These are phyloP conservation scores for Colletotrichum eremochloae DNA, from an alignment of 2,329 filamentous ascomycete species.

Conservation along the genomic window DNA sequence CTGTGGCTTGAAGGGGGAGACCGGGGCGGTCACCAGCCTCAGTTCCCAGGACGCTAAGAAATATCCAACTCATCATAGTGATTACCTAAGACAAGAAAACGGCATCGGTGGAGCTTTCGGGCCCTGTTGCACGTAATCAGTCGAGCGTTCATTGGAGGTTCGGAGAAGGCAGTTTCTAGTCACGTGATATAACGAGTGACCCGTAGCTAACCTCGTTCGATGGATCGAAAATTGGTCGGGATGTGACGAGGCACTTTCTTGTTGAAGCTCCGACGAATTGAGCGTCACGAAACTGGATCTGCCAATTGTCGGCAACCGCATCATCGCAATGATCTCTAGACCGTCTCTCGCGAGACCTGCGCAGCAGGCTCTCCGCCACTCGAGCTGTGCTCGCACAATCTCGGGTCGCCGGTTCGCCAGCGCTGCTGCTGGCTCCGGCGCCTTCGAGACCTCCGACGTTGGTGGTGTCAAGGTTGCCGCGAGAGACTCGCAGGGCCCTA, in stretches of 20 bases:
- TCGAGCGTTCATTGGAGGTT: conserved; percentile 35
- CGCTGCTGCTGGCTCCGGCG: conserved; percentile 75
- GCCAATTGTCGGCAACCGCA: conserved; percentile 69
- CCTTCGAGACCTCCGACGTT: conserved; percentile 89
- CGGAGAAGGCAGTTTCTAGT: conserved; percentile 9
- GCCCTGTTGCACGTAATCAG: conserved; percentile 36
- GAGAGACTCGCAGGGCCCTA: conserved; percentile 89
- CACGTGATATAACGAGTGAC: conserved; percentile 38
- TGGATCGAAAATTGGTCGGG: conserved; percentile 45
- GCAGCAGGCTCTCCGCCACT: conserved; percentile 69
- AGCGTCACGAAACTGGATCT: conserved; percentile 46
- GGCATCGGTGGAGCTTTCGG: conserved; percentile 17
- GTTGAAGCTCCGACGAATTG: conserved; percentile 43
- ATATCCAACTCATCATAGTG: conserved; percentile 9
- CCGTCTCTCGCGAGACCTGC: conserved; percentile 70
- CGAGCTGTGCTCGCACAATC: conserved; percentile 67
- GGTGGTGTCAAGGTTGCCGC: conserved; percentile 93
- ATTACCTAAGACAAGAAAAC: conserved; percentile 29
- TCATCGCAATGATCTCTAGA: conserved; percentile 74
- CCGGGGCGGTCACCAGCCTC: conserved; percentile 2
- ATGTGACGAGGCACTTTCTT: conserved; percentile 44
- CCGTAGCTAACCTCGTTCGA: conserved; percentile 43
- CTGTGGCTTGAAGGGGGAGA: conserved; percentile 11
- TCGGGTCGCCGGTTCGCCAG: conserved; percentile 69
- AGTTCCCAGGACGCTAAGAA: not conserved